Evolutionary conservation across 805 yeast genomes (phyloP), one percentile per base, ranked within the genome.

Genomic region (Saccharomycopsis sp.): DNA sequence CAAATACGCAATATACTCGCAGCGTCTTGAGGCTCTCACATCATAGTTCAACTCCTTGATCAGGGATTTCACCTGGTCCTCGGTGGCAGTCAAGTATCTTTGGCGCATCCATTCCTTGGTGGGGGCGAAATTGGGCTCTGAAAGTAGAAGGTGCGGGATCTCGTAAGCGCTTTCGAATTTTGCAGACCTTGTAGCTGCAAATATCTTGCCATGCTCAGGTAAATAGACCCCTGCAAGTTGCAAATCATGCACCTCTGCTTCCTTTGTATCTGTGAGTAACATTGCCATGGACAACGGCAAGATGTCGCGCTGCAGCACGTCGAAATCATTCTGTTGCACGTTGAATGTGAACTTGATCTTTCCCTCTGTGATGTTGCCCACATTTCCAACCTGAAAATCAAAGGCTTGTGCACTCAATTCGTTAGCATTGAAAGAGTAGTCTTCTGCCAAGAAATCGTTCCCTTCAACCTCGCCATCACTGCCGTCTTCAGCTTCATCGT

Each of bases 1-100:
- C 36, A 85, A 63, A 52, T 70, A 87, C 0, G 74, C 58, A 15
- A 86, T 61, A 48, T 68, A 77, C 56, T 88, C 97, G 59, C 97
- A 88, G 46, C 62, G n/a, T n/a, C n/a, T n/a, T n/a, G n/a, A n/a
- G n/a, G n/a, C n/a, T n/a, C n/a, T n/a, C n/a, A n/a, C n/a, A n/a
- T n/a, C n/a, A n/a, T n/a, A n/a, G n/a, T n/a, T n/a, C n/a, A n/a
- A n/a, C n/a, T n/a, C n/a, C n/a, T n/a, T n/a, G n/a, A n/a, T n/a
- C n/a, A n/a, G n/a, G n/a, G n/a, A n/a, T n/a, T n/a, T n/a, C n/a
- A n/a, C n/a, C n/a, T n/a, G n/a, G n/a, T n/a, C n/a, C n/a, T n/a
- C n/a, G n/a, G n/a, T n/a, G n/a, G n/a, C n/a, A n/a, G n/a, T n/a
- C n/a, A n/a, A n/a, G n/a, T n/a, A n/a, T n/a, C n/a, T n/a, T n/a